Evolutionary conservation across 441 rosid genomes (phyloP).

Genomic region (Jatropha podagrica): DNA sequence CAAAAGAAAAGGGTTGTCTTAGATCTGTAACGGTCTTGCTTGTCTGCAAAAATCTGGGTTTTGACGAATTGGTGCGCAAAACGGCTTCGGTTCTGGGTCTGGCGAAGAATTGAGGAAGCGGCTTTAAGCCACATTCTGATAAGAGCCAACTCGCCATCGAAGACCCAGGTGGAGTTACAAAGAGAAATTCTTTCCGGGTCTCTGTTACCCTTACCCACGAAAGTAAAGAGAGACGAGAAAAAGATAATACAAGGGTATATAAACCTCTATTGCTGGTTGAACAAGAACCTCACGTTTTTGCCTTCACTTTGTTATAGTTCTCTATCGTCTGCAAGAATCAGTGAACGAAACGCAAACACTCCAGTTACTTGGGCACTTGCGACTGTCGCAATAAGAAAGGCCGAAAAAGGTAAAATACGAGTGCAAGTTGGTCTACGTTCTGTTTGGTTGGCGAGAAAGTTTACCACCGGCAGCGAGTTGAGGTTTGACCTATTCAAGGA

Average conservation of each 20-base stretch:
- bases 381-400: neutral
- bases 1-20: conserved; percentile 23
- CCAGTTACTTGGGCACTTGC: no score
- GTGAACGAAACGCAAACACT: no score
- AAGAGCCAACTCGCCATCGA: conserved; percentile 59
- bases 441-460: neutral
- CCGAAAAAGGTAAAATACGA: no score
- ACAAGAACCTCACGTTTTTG: neutral
- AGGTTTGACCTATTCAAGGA: neutral
- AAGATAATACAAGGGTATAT: neutral
- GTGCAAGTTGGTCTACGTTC: no score
- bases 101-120: conserved; percentile 43
- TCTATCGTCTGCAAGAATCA: neutral
- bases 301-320: neutral
- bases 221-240: neutral
- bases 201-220: neutral
- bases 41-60: conserved; percentile 27
- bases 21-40: conserved; percentile 29
- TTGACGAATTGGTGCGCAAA: conserved; percentile 18
- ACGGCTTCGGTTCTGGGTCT: conserved; percentile 38
- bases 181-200: neutral
- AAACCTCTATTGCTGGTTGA: neutral
- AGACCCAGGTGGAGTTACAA: conserved; percentile 24
- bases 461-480: neutral
- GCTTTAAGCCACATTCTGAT: conserved; percentile 66